Evolutionary conservation across 2,329 filamentous ascomycete species (phyloP), one percentile per base, ranked within the genome.

Genomic region (Fusarium brevicatenulatum): DNA sequence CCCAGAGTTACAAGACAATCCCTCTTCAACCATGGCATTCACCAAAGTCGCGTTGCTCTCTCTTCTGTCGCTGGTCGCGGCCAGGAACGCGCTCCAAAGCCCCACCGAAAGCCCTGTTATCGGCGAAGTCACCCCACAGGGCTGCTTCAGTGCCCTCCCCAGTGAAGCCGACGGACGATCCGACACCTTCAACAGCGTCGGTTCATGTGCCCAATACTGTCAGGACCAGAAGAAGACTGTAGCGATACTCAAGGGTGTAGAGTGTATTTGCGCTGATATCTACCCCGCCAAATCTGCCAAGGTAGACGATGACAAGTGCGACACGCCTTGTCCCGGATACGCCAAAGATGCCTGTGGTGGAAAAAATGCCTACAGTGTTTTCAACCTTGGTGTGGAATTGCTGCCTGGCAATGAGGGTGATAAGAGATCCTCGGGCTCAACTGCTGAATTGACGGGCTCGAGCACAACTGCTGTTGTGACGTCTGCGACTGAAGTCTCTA

Each of bases 21-120:
- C 11, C 30, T 7, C 39, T 39, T 5, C 32, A 9, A 55, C 19
- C 16, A 70, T 69, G 66, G 21, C 36, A 1, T 30, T 43, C 23
- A 49, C 36, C 19, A 52, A 52, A 23, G 34, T 53, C 7, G 52
- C 40, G 7, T 23, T 69, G 8, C 25, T 54, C 25, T 25, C 52
- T 6, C 36, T 69, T 16, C 13, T 70, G 13, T 30, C 42, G 10
- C 15, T 60, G 25, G 72, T 28, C 13, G 18, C 36, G 1, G 56
- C 56, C 11, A 42, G 10, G 25, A n/a, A 32, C 1, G 15, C 32
- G 12, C 1, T 13, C 89, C 80, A 88, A 88, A 2, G 5, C 3
- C 72, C 72, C 19, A 36, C 28, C 5, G 15, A 30, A 15, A 12
- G 18, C 2, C 43, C 73, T 7, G 5, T 40, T 3, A 1, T 58